A percentile compares a stretch with the other conserved stretches of the same genome.
phyloP scores from a whole-genome alignment of 2,329 filamentous ascomycete genomes.

The Alternaria sp. region DNA sequence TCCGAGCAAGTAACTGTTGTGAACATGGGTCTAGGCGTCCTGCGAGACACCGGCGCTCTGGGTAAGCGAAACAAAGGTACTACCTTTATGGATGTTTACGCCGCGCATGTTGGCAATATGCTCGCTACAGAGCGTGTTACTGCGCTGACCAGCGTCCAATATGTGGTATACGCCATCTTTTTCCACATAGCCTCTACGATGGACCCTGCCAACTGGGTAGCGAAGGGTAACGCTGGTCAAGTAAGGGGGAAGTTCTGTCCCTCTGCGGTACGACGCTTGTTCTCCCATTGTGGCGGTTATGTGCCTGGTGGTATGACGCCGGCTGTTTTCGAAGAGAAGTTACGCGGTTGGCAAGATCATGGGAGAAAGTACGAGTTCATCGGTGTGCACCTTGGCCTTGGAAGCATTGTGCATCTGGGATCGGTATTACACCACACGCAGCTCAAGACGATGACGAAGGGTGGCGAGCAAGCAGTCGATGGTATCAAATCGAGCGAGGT shows the following conservation, averaged over 20 bases:
- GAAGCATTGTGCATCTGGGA: neutral
- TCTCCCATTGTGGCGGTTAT: neutral
- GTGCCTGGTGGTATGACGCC: neutral
- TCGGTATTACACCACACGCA: neutral
- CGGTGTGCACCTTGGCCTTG: neutral
- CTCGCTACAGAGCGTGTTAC: neutral
- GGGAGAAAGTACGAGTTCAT: neutral
- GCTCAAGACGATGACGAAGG: neutral
- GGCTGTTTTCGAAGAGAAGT: neutral
- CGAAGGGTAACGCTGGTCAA: neutral
- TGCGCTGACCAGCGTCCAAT: neutral
- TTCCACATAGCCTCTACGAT: neutral
- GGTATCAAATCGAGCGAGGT: neutral
- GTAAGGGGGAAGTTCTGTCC: neutral
- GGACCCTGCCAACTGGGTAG: neutral
- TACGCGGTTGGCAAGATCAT: neutral
- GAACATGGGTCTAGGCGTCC: neutral
- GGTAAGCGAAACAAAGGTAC: neutral
- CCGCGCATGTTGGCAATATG: neutral
- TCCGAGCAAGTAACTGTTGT: neutral
- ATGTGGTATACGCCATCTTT: neutral
- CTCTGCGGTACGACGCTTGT: neutral
- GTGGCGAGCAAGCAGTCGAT: neutral
- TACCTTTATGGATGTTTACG: neutral
- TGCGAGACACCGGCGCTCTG: neutral